Evolutionary conservation across 1,284 basidiomycete species (phyloP).

Genomic region (Microbotryum violaceum): DNA sequence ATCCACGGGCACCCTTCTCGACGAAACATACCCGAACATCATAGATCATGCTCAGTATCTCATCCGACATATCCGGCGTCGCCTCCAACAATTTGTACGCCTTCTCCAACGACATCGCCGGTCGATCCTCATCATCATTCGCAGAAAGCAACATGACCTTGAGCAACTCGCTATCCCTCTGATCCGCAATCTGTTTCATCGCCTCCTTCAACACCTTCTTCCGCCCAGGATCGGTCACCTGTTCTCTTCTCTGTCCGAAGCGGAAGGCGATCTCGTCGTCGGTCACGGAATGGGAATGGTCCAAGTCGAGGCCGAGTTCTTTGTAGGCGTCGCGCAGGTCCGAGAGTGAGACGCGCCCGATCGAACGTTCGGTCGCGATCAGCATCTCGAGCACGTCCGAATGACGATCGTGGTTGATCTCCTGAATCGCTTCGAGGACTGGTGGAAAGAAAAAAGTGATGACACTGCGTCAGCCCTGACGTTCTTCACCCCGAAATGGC

Average conservation of each 20-base stretch:
- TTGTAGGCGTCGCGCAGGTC: constrained; percentile 20
- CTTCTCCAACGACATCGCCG: constrained; percentile 46
- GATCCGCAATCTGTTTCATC: constrained; percentile 36
- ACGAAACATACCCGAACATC: constrained; percentile 56
- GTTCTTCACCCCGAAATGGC: neutral
- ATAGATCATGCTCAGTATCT: constrained; percentile 64
- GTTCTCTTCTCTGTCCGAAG: constrained; percentile 48
- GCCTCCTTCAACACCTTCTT: constrained; percentile 19
- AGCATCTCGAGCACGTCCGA: constrained; percentile 10
- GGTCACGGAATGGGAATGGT: constrained; percentile 55
- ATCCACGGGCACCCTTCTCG: constrained; percentile 10
- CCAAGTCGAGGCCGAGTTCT: constrained; percentile 35
- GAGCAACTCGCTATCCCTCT: constrained; percentile 55
- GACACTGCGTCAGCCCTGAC: neutral
- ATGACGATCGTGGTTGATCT: constrained; percentile 3
- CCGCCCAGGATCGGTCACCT: constrained; percentile 16
- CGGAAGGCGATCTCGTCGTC: constrained; percentile 61
- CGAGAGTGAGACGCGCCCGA: neutral
- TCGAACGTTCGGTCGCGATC: constrained; percentile 12
- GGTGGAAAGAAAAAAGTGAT: neutral
- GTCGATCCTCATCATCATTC: constrained; percentile 49
- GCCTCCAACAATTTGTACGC: constrained; percentile 68
- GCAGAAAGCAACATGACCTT: constrained; percentile 54
- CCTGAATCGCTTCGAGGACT: constrained; percentile 12
- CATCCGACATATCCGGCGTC: constrained; percentile 61